Base-by-base conservation (phyloP, 306 rosid genomes). In the Rubus parviflorus region DNA sequence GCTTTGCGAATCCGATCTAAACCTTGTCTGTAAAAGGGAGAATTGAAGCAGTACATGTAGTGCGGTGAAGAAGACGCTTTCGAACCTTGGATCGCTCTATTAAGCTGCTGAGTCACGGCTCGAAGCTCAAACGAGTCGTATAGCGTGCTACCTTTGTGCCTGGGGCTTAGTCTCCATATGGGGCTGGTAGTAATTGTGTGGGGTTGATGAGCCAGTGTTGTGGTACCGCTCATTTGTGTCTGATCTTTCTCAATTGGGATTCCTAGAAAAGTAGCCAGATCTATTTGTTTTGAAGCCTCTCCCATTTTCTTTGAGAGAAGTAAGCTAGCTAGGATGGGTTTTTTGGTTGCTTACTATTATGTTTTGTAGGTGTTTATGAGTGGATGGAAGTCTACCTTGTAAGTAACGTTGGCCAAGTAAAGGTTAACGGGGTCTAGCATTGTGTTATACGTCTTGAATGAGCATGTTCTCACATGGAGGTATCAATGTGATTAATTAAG, bases 61-160 rank as follows among this genome's bases (percentile, higher is more conserved):
- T 77, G 68, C n/a, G 87, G 81, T 3, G 70, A 64, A 12, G 87
- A 83, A 2, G 84, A 66, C 2, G 66, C 73, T 53, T 75, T 85
- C 1, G 91, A 82, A 46, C 62, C 85, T 43, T 79, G 89, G 77
- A 89, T 79, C 61, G 90, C 91, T 64, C 78, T 62, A 80, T 88
- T 85, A 68, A 92, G 86, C 58, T 92, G 93, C 23, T n/a, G 71
- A 43, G 87, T 82, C 78, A 92, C 85, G 7, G 83, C 89, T 68
- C 8, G 81, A 58, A 88, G 72, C 87, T 90, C 95, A 43, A 77
- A 90, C 0, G 89, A 92, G 78, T 90, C 93, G 11, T 84, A 92
- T 14, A 92, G 71, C 35, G 81, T 81, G 73, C 96, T 90, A 38
- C 88, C 89, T 46, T 84, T 79, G 75, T 85, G 83, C 72, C 48